A percentile compares a stretch with the other conserved stretches of the same genome.
phyloP scores from a whole-genome alignment of 2,329 filamentous ascomycete species.

The Fusarium penzigii region DNA sequence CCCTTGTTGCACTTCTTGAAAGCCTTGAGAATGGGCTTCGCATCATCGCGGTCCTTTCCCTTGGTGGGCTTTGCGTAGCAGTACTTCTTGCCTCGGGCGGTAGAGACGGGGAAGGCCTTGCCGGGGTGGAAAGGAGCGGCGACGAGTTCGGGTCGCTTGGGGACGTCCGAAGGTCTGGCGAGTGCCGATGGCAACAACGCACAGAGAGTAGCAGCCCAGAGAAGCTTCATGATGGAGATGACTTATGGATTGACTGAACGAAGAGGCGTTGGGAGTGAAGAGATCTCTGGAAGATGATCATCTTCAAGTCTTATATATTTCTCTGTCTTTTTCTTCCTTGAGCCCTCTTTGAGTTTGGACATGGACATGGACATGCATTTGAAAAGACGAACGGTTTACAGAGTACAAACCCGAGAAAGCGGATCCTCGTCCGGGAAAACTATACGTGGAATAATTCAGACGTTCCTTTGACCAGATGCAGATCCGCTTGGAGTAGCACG shows the following conservation, averaged over 20 bases:
- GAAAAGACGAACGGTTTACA: background rate
- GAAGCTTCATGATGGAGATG: conserved; percentile 12
- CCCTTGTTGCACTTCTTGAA: conserved; percentile 57
- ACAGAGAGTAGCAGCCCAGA: conserved; percentile 12
- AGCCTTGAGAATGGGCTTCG: conserved; percentile 18
- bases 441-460: background rate
- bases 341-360: too few species aligned
- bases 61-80: conserved; percentile 23
- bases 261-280: background rate
- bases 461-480: background rate
- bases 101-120: conserved; percentile 16
- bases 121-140: conserved; percentile 21
- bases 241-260: background rate
- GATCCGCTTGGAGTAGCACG: background rate
- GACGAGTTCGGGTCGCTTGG: conserved; percentile 18
- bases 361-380: background rate
- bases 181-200: conserved; percentile 12
- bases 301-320: too few species aligned
- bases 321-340: too few species aligned
- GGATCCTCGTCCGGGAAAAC: background rate
- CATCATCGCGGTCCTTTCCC: conserved; percentile 17
- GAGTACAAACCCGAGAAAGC: background rate
- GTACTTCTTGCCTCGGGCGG: conserved; percentile 10
- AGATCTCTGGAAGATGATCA: background rate
- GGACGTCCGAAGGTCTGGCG: conserved; percentile 9